phyloP scores from a whole-genome alignment of 2,329 filamentous ascomycete species.

The Ceratocystis alfenasii region DNA sequence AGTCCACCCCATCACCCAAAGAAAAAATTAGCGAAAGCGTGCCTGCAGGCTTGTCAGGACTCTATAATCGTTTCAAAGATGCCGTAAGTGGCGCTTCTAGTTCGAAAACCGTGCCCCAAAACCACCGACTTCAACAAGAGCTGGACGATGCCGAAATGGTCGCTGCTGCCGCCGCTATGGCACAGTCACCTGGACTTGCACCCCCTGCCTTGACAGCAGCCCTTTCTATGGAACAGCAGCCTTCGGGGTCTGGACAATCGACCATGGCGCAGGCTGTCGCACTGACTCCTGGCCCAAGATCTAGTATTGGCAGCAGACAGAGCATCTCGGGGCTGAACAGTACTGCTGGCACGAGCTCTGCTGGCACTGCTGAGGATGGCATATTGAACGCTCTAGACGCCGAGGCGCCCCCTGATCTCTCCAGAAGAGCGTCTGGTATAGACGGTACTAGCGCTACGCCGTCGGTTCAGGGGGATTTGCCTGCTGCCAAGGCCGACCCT shows the following conservation, averaged over 20 bases:
- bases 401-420: not conserved
- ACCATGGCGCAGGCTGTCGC: slow-evolving; percentile 17
- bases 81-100: slow-evolving; percentile 53
- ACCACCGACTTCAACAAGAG: slow-evolving; percentile 29
- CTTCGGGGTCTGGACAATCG: slow-evolving; percentile 22
- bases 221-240: slow-evolving; percentile 31
- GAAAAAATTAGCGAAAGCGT: slow-evolving; percentile 62
- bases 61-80: slow-evolving; percentile 76
- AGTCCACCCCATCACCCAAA: slow-evolving; percentile 48
- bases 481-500: not conserved
- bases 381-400: not conserved
- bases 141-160: slow-evolving; percentile 34
- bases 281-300: slow-evolving; percentile 15
- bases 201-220: slow-evolving; percentile 28
- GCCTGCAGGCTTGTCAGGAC: slow-evolving; percentile 74
- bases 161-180: slow-evolving; percentile 25
- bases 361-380: not conserved
- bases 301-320: slow-evolving; percentile 18
- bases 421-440: slow-evolving; percentile 8
- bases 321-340: slow-evolving; percentile 11
- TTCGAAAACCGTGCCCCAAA: slow-evolving; percentile 14
- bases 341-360: not conserved
- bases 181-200: slow-evolving; percentile 26
- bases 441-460: not conserved
- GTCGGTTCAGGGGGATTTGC: not conserved